Conservation (phyloP, 805 yeast genomes). For the Metschnikowia hibisci region DNA sequence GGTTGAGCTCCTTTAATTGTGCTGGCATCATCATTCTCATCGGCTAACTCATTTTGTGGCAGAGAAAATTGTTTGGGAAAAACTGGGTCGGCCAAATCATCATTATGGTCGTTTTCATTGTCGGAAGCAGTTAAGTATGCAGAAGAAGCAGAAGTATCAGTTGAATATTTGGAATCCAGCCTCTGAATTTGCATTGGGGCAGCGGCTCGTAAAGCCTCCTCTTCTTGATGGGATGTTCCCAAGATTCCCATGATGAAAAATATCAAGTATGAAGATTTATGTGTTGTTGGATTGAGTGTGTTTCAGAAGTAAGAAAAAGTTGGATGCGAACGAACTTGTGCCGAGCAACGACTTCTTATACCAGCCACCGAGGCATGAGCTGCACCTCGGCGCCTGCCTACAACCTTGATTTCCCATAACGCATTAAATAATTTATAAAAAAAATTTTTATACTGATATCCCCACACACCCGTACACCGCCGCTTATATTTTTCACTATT, state of each 20-base stretch:
- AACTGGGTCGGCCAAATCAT: constrained; percentile 6
- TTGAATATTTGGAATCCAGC: constrained; percentile 16
- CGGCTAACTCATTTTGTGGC: neutral
- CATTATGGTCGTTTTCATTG: constrained; percentile 17
- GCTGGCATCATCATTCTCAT: constrained; percentile 13
- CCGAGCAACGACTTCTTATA: no score
- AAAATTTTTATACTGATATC: no score
- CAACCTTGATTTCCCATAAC: no score
- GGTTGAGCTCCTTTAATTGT: constrained; percentile 9
- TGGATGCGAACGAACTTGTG: no score
- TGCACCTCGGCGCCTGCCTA: no score
- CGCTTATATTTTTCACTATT: no score
- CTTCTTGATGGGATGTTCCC: constrained; percentile 32
- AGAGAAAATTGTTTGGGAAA: neutral
- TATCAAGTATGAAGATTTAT: no score
- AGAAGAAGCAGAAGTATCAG: constrained; percentile 22
- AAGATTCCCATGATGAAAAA: constrained; percentile 33
- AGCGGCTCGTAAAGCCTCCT: constrained; percentile 28
- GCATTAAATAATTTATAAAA: no score
- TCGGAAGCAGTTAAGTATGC: constrained; percentile 34
- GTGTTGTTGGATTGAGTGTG: no score
- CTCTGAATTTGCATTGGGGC: constrained; percentile 5
- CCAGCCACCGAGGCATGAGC: no score
- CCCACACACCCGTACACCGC: no score
- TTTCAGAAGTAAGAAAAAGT: no score